These are phyloP conservation scores for Syzygium oleosum DNA, from an alignment of 345 rosid genomes.

Conservation along the genomic window DNA sequence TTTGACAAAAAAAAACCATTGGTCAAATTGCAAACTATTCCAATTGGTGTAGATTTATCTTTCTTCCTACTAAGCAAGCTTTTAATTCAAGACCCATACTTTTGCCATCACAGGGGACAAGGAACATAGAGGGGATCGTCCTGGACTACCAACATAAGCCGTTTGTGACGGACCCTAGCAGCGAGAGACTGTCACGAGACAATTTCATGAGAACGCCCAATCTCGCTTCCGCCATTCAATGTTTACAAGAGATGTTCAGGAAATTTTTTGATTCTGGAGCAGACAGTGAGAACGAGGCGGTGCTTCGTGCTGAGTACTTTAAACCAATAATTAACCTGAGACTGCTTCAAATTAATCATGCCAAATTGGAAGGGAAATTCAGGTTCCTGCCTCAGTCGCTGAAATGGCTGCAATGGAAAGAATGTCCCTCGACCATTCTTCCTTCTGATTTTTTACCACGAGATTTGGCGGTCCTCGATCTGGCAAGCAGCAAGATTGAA, in stretches of 20 bases:
- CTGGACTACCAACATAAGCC: constrained; percentile 23
- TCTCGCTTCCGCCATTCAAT: constrained; percentile 5
- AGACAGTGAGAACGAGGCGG: constrained; percentile 3
- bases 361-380: constrained; percentile 40
- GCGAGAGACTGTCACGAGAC: neutral
- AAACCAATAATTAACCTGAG: constrained; percentile 39
- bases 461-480: constrained; percentile 63
- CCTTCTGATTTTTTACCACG: constrained; percentile 29
- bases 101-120: constrained; percentile 7
- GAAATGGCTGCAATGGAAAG: constrained; percentile 71
- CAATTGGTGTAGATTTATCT: too few species aligned
- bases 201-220: constrained; percentile 1
- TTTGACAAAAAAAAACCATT: too few species aligned
- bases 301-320: constrained; percentile 26
- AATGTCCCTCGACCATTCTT: constrained; percentile 35
- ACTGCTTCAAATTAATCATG: constrained; percentile 53
- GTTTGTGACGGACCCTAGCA: neutral
- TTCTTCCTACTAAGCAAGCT: too few species aligned
- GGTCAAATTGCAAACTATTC: too few species aligned
- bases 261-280: constrained; percentile 1
- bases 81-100: too few species aligned
- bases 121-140: constrained; percentile 30
- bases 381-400: constrained; percentile 39
- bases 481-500: constrained; percentile 44
- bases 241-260: constrained; percentile 9